Evolutionary conservation across 495 filamentous ascomycete genomes (phyloP), one percentile per base, ranked within the genome.

Genomic region (Neurospora intermedia): DNA sequence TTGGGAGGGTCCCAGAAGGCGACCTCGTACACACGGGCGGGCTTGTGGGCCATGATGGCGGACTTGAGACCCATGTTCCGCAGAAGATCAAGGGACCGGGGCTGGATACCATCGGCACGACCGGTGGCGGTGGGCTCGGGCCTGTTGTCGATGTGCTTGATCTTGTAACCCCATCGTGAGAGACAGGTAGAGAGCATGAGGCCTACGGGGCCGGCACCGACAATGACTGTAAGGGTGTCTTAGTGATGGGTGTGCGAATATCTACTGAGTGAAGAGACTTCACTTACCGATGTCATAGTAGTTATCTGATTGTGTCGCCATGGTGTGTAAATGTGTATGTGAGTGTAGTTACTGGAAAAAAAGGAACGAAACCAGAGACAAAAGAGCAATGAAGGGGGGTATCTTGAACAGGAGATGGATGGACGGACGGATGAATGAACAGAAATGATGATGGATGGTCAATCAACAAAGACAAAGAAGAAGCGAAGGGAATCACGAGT

Each of bases 161-260:
- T 88, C 71, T 85, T 87, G 78, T 92, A 91, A 8, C 91, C 91
- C 81, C 89, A 91, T 75, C 91, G 87, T 70, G 88, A 87, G 23
- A 94, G 85, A 81, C 91, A 94, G 20, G 93, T 91, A n/a, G 92
- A 94, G 16, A 97, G 87, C 77, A 94, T 88, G 71, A 96, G 87
- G 48, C 94, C 94, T 40, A 93, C 93, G n/a, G 94, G 93, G 42
- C 94, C 93, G 69, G 94, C 94, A 73, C 94, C 94, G 72, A 97
- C 85, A 77, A 97, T 94, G 77, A 96, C 93, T 86, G 66, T 16
- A n/a, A n/a, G 46, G 45, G 59, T 39, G 45, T 69, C 43, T 71
- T 70, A 69, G 71, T n/a, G 42, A 35, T 27, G 39, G 13, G 5
- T 9, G 13, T 15, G 8, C 15, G 10, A 39, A n/a, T 35, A 20